Evolutionary conservation across 1,284 basidiomycete genomes (phyloP).

Genomic region (Coriolopsis trogii): DNA sequence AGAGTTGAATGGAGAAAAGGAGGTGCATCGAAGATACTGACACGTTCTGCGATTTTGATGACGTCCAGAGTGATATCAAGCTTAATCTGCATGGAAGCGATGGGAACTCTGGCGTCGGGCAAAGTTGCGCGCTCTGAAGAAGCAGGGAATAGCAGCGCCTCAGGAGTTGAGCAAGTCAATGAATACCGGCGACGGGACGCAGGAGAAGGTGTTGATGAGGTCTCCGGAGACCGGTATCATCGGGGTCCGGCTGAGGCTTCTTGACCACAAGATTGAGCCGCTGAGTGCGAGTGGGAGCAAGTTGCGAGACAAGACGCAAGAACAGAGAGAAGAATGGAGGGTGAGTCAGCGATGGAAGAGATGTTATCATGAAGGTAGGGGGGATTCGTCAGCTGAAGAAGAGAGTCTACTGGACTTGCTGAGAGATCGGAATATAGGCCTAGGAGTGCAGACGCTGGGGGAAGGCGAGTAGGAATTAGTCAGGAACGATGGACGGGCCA

Average conservation of each 20-base stretch:
- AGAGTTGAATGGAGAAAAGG: background rate
- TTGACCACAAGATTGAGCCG: slow-evolving; percentile 2
- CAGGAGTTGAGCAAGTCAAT: background rate
- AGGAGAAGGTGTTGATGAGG: slow-evolving; percentile 11
- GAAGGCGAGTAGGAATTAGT: slow-evolving; percentile 12
- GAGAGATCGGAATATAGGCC: slow-evolving; percentile 1
- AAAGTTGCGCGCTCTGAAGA: background rate
- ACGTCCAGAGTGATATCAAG: slow-evolving; percentile 7
- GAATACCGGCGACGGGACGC: slow-evolving; percentile 8
- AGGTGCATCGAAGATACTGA: background rate
- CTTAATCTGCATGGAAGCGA: no score
- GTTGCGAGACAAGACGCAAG: background rate
- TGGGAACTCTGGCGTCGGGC: background rate
- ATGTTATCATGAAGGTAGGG: background rate
- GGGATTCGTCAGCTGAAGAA: background rate
- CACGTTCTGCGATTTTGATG: background rate
- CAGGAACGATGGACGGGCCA: slow-evolving; percentile 3
- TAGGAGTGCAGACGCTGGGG: slow-evolving; percentile 7
- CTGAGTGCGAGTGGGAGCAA: background rate
- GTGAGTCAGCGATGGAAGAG: slow-evolving; percentile 11
- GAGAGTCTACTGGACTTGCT: no score
- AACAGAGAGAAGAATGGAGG: background rate
- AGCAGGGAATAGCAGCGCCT: background rate
- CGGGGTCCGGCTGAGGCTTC: slow-evolving; percentile 16
- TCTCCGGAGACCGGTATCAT: slow-evolving; percentile 20